Percentiles rank a stretch among this genome's conserved stretches.
phyloP scores from a whole-genome alignment of 164 flowering plant genomes.

The Vitis vinifera region ASM3070453v1 NC_081819.1:21300001-21300500 shows the following conservation, averaged over 20 bases:
- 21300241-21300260: no score
- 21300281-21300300: no score
- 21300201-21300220: no score
- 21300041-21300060: neutral
- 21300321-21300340: no score
- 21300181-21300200: no score
- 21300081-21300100: constrained; percentile 57
- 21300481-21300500: constrained; percentile 82
- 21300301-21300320: no score
- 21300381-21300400: neutral
- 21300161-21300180: neutral
- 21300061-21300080: constrained; percentile 28
- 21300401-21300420: constrained; percentile 84
- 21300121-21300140: constrained; percentile 91
- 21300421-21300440: constrained; percentile 85
- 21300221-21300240: no score
- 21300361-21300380: neutral
- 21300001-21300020: no score
- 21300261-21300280: no score
- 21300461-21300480: constrained; percentile 93
- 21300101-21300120: constrained; percentile 56
- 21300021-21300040: constrained; percentile 7
- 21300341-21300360: neutral
- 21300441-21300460: constrained; percentile 87
- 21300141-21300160: constrained; percentile 40